phyloP scores from a whole-genome alignment of 306 rosid genomes.

The Nissolia schottii region DNA sequence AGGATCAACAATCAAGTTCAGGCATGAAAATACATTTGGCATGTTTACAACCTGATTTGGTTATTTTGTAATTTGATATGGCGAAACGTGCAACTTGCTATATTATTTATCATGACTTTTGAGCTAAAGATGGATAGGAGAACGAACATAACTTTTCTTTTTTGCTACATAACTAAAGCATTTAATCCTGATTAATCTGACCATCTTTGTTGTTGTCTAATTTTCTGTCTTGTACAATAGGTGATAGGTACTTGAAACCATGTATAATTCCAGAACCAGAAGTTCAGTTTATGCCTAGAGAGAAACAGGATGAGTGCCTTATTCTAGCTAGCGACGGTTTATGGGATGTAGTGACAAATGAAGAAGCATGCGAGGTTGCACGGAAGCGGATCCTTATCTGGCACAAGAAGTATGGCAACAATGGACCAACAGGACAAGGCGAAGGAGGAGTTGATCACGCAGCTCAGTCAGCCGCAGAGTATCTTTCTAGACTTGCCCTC shows the following conservation, averaged over 20 bases:
- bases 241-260: slow-evolving; percentile 76
- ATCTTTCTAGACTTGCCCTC: slow-evolving; percentile 63
- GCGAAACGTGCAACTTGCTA: not conserved
- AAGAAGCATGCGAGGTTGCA: slow-evolving; percentile 79
- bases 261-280: slow-evolving; percentile 84
- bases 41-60: slow-evolving; percentile 4
- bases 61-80: not conserved
- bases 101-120: not conserved
- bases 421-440: slow-evolving; percentile 6
- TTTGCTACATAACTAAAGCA: not conserved
- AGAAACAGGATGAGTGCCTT: slow-evolving; percentile 68
- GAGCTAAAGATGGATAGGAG: not conserved
- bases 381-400: slow-evolving; percentile 70
- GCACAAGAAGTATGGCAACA: slow-evolving; percentile 60
- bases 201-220: not conserved
- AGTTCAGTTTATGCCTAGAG: slow-evolving; percentile 44
- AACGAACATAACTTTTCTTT: not conserved
- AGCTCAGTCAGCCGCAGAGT: slow-evolving; percentile 74
- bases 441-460: slow-evolving; percentile 62
- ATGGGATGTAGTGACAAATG: slow-evolving; percentile 82
- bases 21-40: not conserved
- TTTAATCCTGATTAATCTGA: not conserved
- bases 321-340: slow-evolving; percentile 76
- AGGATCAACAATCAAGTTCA: not conserved
- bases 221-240: slow-evolving; percentile 32